A percentile compares a stretch with the other conserved stretches of the same genome.
Evolutionary conservation across 2,329 filamentous ascomycete species (phyloP).

Genomic region (Talaromyces sp.): DNA sequence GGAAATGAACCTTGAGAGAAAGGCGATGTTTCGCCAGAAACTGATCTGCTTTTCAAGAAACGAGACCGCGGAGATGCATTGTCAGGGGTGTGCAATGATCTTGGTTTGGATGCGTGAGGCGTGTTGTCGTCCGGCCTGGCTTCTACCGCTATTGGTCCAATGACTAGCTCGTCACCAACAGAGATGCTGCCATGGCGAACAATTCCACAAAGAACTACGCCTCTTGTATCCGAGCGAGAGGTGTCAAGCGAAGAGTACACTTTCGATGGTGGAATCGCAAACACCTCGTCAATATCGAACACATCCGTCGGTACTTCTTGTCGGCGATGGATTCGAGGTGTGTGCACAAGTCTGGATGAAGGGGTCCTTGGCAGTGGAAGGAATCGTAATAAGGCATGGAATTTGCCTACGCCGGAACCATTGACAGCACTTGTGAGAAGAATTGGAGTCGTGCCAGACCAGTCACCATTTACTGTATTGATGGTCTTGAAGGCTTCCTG

Average conservation of each 20-base stretch:
- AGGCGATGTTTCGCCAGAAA: constrained; percentile 37
- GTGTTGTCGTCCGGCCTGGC: constrained; percentile 54
- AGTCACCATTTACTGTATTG: constrained; percentile 36
- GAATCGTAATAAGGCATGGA: constrained; percentile 77
- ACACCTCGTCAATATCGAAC: constrained; percentile 91
- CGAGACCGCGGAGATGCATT: constrained; percentile 26
- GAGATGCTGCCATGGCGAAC: constrained; percentile 75
- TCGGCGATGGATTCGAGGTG: constrained; percentile 21
- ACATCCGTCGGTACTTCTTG: constrained; percentile 60
- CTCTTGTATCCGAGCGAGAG: constrained; percentile 49
- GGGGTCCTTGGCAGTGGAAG: constrained; percentile 65
- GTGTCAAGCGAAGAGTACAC: constrained; percentile 47
- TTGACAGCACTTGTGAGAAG: constrained; percentile 83
- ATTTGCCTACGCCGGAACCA: constrained; percentile 73
- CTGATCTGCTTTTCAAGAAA: constrained; percentile 32
- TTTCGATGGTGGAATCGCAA: constrained; percentile 68
- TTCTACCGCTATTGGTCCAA: constrained; percentile 68
- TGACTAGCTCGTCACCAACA: constrained; percentile 72
- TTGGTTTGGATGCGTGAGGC: constrained; percentile 19
- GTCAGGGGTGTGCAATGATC: constrained; percentile 21
- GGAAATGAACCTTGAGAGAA: constrained; percentile 29
- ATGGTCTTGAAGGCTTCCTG: constrained; percentile 59
- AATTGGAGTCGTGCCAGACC: constrained; percentile 69
- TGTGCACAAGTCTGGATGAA: constrained; percentile 25
- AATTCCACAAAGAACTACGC: constrained; percentile 79